These are phyloP conservation scores for Apophysomyces variabilis DNA, from an alignment of 371 early-diverging fungal species.

Conservation along the genomic window DNA sequence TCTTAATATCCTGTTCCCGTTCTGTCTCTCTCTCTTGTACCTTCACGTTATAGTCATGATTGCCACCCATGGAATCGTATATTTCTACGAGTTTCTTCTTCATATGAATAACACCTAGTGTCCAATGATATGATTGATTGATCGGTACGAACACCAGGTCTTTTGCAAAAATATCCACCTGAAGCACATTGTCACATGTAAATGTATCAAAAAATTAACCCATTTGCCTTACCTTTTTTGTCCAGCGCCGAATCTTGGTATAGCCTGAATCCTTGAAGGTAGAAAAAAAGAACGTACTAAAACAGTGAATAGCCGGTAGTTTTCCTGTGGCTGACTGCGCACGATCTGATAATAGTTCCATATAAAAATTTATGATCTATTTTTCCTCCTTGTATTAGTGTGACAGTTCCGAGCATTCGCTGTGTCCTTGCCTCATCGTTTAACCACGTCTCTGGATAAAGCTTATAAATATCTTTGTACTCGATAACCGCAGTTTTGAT, in stretches of 20 bases:
- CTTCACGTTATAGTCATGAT: constrained; percentile 55
- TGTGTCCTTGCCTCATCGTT: constrained; percentile 77
- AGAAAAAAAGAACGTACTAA: constrained; percentile 90
- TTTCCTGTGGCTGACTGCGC: constrained; percentile 34
- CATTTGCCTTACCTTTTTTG: constrained; percentile 61
- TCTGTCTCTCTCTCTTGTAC: constrained; percentile 18
- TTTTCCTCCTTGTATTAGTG: not conserved
- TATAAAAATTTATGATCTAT: constrained; percentile 89
- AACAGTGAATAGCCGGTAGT: constrained; percentile 75
- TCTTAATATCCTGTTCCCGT: not conserved
- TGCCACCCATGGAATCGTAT: constrained; percentile 86
- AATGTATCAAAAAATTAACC: not conserved
- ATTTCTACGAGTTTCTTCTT: constrained; percentile 69
- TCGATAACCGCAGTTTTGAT: constrained; percentile 65
- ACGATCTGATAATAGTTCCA: constrained; percentile 75
- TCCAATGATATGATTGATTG: constrained; percentile 91
- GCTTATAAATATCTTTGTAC: constrained; percentile 69
- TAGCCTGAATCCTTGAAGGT: constrained; percentile 76
- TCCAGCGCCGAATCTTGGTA: constrained; percentile 81
- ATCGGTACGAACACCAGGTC: constrained; percentile 89
- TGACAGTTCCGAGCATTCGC: not conserved
- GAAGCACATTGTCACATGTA: constrained; percentile 1
- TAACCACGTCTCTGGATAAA: constrained; percentile 83
- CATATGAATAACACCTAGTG: constrained; percentile 80
- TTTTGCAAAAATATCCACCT: constrained; percentile 79